phyloP scores from a whole-genome alignment of 2,329 filamentous ascomycete species.

The Ophiostoma quercus region DNA sequence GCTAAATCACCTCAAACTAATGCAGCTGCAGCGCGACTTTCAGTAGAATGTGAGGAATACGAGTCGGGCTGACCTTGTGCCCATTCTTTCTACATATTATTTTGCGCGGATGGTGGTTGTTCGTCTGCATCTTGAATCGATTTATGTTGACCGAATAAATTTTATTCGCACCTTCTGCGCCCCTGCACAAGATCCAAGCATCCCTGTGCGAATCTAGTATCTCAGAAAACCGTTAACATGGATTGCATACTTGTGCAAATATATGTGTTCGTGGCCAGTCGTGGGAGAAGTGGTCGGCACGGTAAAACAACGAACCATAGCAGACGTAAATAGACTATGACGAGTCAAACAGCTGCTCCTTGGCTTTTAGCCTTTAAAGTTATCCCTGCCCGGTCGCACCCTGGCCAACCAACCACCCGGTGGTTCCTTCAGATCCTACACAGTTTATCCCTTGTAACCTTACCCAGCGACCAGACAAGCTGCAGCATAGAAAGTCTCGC shows the following conservation, averaged over 20 bases:
- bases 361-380: neutral
- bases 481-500: neutral
- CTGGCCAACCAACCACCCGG: constrained; percentile 11
- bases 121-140: neutral
- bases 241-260: neutral
- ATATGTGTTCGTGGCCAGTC: constrained; percentile 10
- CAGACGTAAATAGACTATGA: neutral
- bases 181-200: neutral
- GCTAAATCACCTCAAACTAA: neutral
- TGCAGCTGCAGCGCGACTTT: neutral
- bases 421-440: constrained; percentile 1
- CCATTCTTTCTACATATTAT: neutral
- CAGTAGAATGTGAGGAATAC: neutral
- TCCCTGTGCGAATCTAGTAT: neutral
- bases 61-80: neutral
- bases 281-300: neutral
- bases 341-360: neutral
- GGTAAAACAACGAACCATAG: neutral
- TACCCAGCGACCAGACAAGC: neutral
- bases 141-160: neutral
- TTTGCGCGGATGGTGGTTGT: neutral
- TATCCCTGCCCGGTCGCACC: constrained; percentile 1
- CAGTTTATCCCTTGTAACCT: constrained; percentile 5
- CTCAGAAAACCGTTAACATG: neutral
- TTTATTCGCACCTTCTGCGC: neutral